Base-by-base conservation (phyloP, 805 yeast species). In the Metschnikowia lachancei region DNA sequence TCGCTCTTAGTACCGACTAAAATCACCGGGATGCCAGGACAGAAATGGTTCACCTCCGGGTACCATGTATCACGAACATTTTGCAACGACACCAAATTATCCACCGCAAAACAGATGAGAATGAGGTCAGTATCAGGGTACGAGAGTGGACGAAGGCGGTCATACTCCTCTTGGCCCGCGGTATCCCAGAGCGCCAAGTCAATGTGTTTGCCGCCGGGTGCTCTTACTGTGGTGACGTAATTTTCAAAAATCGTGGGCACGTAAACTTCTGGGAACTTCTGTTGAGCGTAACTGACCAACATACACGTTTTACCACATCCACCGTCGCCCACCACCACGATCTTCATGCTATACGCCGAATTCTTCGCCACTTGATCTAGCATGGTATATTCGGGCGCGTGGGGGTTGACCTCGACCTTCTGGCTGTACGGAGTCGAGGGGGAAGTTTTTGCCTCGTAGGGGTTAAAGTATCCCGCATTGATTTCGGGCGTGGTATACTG, bases 251-350 rank as follows among this genome's bases (percentile, higher is more conserved):
- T 83, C 0, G 94, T 87, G 1, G 96, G 96, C 6, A 86, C 85
- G 60, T 89, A 85, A 8, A 75, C 73, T 36, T 76, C 78, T 1
- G 95, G 94, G 60, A 85, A 86, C 55, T 73, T 69, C 18, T 85
- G 84, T 57, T 82, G 81, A 3, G 87, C 77, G 61, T 83, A 89
- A 16, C 87, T 66, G n/a, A 70, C 74, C 47, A 87, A 60, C 55
- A 88, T 64, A 57, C 91, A 85, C 0, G 96, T 89, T 63, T 88
- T 88, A n/a, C 96, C 96, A 61, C 94, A 84, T 14, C 88, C 91
- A 57, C 92, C 90, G 63, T 88, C 96, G 7, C 96, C 96, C 9
- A 89, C 94, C 22, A 85, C 85, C 11, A 88, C 95, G 5, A 87
- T 67, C 59, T 86, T 86, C 69, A 70, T 65, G 52, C 57, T 55